phyloP scores from a whole-genome alignment of 2,329 filamentous ascomycete genomes.

The Trichophyton mentagrophytes region DNA sequence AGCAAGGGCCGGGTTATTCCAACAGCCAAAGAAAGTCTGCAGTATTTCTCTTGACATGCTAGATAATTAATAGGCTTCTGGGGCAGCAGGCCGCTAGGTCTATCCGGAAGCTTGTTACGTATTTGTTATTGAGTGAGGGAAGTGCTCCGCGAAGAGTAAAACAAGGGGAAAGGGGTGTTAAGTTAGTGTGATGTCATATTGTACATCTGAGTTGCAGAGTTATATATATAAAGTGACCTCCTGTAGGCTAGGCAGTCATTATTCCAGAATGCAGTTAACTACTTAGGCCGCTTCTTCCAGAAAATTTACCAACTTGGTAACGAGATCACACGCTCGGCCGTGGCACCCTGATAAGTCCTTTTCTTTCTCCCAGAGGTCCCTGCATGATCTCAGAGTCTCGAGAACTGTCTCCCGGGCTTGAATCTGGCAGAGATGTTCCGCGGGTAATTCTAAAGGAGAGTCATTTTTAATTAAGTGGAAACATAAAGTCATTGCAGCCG shows the following conservation, averaged over 20 bases:
- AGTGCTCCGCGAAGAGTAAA: background rate
- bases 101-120: too few species aligned
- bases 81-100: too few species aligned
- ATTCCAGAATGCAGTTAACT: background rate
- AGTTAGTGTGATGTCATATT: background rate
- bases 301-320: background rate
- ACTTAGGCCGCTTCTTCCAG: background rate
- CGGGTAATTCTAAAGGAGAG: constrained; percentile 3
- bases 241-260: background rate
- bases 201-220: background rate
- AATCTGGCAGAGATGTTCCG: background rate
- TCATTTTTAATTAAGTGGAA: constrained; percentile 12
- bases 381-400: constrained; percentile 13
- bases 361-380: constrained; percentile 39
- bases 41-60: too few species aligned
- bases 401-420: constrained; percentile 13
- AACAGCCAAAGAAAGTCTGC: too few species aligned
- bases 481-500: constrained; percentile 14
- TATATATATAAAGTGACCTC: background rate
- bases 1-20: too few species aligned
- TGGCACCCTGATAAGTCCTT: constrained; percentile 8
- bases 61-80: too few species aligned
- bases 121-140: too few species aligned
- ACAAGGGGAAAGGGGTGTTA: background rate
- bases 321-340: background rate